phyloP scores from a whole-genome alignment of 2,329 filamentous ascomycete genomes.

The Immersiporthe knoxdaviesiana region DNA sequence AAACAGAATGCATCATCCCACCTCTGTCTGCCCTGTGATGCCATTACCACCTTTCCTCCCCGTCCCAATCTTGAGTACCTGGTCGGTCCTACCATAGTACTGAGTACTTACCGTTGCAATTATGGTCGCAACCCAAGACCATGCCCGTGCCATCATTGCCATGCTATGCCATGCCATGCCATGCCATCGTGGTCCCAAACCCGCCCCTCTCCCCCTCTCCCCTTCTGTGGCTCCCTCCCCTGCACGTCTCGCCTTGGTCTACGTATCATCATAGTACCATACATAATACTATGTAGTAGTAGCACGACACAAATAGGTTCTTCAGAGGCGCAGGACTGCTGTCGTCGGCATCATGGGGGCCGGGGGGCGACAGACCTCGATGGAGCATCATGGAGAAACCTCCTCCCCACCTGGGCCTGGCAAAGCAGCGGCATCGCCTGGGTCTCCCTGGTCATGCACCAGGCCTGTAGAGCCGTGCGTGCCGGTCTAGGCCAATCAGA shows the following conservation, averaged over 20 bases:
- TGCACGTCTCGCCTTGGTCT: neutral
- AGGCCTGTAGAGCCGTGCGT: constrained; percentile 10
- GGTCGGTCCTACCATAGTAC: neutral
- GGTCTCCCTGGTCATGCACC: neutral
- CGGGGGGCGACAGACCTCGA: neutral
- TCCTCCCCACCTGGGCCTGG: constrained; percentile 5
- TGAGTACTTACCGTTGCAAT: too few species aligned
- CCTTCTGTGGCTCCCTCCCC: neutral
- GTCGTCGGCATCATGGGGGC: constrained; percentile 1
- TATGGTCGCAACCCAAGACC: neutral
- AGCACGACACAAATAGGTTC: neutral
- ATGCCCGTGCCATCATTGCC: too few species aligned
- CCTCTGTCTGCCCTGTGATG: neutral
- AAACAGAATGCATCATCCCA: constrained; percentile 10
- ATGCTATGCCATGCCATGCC: neutral
- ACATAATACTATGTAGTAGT: neutral
- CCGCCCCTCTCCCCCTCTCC: too few species aligned
- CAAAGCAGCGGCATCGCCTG: neutral
- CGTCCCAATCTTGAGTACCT: neutral
- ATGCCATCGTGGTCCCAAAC: neutral
- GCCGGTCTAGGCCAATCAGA: constrained; percentile 10
- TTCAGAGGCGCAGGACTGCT: constrained; percentile 2
- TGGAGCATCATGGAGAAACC: neutral
- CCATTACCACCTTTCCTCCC: neutral
- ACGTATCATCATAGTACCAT: neutral